These are phyloP conservation scores for Mallotus japonicus DNA, from an alignment of 441 rosid genomes.

Conservation along the genomic window DNA sequence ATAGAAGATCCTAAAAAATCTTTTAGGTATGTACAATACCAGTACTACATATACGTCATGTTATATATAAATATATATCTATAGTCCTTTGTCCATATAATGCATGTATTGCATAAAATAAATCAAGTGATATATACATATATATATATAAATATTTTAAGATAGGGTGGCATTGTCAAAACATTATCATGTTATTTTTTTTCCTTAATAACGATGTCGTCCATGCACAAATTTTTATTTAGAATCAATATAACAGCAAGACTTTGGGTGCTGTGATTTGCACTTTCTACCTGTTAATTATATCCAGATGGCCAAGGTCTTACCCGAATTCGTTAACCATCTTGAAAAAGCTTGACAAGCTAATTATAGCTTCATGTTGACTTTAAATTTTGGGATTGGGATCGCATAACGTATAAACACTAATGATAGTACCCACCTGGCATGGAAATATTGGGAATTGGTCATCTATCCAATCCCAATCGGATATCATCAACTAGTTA, in stretches of 20 bases:
- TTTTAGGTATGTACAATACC: slow-evolving; percentile 14
- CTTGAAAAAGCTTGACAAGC: slow-evolving; percentile 35
- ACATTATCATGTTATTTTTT: slow-evolving; percentile 5
- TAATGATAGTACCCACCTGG: slow-evolving; percentile 34
- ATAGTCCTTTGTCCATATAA: slow-evolving; percentile 8
- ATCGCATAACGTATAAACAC: background rate
- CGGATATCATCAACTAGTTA: slow-evolving; percentile 18
- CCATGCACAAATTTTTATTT: slow-evolving; percentile 17
- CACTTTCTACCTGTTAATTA: slow-evolving; percentile 29
- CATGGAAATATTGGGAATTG: slow-evolving; percentile 23
- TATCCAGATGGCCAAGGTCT: slow-evolving; percentile 26
- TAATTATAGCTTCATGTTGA: slow-evolving; percentile 44
- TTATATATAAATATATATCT: slow-evolving; percentile 13
- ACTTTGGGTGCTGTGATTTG: slow-evolving; percentile 23
- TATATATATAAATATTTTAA: slow-evolving; percentile 9
- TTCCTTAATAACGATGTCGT: slow-evolving; percentile 22
- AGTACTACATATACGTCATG: background rate
- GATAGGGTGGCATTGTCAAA: slow-evolving; percentile 29
- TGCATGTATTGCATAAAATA: slow-evolving; percentile 21
- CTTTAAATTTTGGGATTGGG: slow-evolving; percentile 33
- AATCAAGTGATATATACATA: slow-evolving; percentile 14
- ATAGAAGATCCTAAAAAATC: slow-evolving; percentile 10
- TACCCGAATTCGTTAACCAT: slow-evolving; percentile 32
- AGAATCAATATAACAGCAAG: slow-evolving; percentile 3
- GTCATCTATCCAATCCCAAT: slow-evolving; percentile 11